Conservation (phyloP, 2,329 filamentous ascomycete species). For the Cladorrhinum sp. region DNA sequence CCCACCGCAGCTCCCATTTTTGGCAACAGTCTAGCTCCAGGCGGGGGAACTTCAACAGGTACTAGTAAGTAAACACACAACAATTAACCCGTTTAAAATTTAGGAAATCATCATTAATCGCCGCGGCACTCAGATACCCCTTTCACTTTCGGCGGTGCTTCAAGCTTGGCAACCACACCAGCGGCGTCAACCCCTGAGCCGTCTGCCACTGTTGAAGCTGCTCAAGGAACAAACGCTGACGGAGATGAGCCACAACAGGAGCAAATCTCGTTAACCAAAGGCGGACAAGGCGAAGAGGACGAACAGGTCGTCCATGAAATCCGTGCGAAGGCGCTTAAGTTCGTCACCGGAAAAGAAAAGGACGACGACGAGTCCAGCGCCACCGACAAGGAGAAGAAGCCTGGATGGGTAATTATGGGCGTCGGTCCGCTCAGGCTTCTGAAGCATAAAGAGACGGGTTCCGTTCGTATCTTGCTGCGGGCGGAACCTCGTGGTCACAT, state of each 20-base stretch:
- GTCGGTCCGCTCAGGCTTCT: slow-evolving; percentile 70
- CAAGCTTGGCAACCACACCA: slow-evolving; percentile 59
- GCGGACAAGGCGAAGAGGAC: slow-evolving; percentile 67
- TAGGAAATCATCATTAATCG: slow-evolving; percentile 23
- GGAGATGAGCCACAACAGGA: slow-evolving; percentile 61
- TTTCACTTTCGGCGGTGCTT: slow-evolving; percentile 56
- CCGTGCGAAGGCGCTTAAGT: slow-evolving; percentile 66
- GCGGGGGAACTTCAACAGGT: slow-evolving; percentile 39
- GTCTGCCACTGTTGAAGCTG: slow-evolving; percentile 44
- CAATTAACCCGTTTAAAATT: not conserved
- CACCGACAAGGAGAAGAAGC: slow-evolving; percentile 46
- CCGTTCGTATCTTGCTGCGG: slow-evolving; percentile 67
- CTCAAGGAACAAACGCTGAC: slow-evolving; percentile 44
- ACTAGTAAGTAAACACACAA: slow-evolving; percentile 41
- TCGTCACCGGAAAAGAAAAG: slow-evolving; percentile 46
- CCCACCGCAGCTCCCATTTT: slow-evolving; percentile 33
- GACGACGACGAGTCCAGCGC: slow-evolving; percentile 45
- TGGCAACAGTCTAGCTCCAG: slow-evolving; percentile 32
- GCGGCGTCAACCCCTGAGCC: slow-evolving; percentile 59
- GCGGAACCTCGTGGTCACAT: slow-evolving; percentile 73
- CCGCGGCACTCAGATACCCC: slow-evolving; percentile 47
- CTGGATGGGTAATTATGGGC: slow-evolving; percentile 66
- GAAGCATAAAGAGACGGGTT: slow-evolving; percentile 67
- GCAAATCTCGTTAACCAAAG: slow-evolving; percentile 67
- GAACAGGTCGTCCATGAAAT: slow-evolving; percentile 69